A percentile compares a stretch with the other conserved stretches of the same genome.
phyloP scores from a whole-genome alignment of 345 rosid species.

The Gossypium rotundifolium region DNA sequence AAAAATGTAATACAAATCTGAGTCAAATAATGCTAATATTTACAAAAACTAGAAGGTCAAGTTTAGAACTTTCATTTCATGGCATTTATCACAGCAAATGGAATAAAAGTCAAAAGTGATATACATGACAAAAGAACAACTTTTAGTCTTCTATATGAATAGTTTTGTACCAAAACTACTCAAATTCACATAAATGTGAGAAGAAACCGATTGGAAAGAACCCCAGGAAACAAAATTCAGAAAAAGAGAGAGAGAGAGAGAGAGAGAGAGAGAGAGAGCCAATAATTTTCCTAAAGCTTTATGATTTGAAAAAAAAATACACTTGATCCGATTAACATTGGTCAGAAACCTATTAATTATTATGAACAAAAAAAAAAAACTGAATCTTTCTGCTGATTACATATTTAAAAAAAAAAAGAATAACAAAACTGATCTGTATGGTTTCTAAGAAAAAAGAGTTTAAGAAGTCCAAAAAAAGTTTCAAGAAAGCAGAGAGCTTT shows the following conservation, averaged over 20 bases:
- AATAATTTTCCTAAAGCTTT: not conserved
- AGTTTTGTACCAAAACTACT: not conserved
- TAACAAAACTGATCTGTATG: conserved; percentile 6
- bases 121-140: conserved; percentile 2
- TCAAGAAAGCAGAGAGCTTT: conserved; percentile 5
- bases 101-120: conserved; percentile 17
- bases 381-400: not conserved
- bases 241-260: not conserved
- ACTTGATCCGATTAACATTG: not conserved
- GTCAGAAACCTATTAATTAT: not conserved
- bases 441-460: not conserved
- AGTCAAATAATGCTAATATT: conserved; percentile 10
- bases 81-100: conserved; percentile 2
- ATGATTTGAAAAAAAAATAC: not conserved
- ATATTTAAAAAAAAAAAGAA: not conserved
- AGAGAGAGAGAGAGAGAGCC: not conserved
- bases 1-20: not conserved
- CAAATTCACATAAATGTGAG: not conserved
- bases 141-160: conserved; percentile 7
- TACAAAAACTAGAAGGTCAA: conserved; percentile 14
- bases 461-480: not conserved
- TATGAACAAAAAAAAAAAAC: not conserved
- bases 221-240: not conserved
- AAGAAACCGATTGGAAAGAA: not conserved
- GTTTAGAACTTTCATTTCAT: not conserved